Conservation (phyloP, 495 filamentous ascomycete species). For the Delitschia confertaspora region DNA sequence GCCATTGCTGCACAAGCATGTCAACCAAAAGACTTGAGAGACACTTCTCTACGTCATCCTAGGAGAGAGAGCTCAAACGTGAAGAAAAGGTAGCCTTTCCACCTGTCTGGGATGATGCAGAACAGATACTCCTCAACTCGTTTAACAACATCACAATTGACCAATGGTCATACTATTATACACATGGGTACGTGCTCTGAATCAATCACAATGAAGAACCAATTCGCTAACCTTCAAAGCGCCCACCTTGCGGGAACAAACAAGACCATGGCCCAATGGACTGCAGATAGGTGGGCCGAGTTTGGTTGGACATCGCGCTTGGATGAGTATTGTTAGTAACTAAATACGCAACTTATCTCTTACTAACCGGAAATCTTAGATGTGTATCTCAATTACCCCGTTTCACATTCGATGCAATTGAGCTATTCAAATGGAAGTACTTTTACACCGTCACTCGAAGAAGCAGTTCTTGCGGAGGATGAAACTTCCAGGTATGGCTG, state of each 20-base stretch:
- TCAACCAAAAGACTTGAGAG: constrained; percentile 6
- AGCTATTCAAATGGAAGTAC: constrained; percentile 21
- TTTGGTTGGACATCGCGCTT: constrained; percentile 21
- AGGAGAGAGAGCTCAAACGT: too few species aligned
- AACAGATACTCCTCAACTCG: constrained; percentile 22
- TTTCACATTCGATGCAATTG: constrained; percentile 24
- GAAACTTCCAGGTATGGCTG: constrained; percentile 14
- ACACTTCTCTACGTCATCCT: too few species aligned
- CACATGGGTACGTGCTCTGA: too few species aligned
- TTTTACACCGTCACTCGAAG: constrained; percentile 19
- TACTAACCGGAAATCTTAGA: background rate
- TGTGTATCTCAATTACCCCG: constrained; percentile 30
- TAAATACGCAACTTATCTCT: background rate
- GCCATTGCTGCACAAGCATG: constrained; percentile 20
- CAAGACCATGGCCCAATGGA: constrained; percentile 24
- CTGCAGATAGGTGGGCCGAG: constrained; percentile 21
- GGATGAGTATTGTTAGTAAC: constrained; percentile 22
- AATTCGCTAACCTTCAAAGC: constrained; percentile 13
- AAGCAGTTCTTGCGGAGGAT: constrained; percentile 30
- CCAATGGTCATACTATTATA: constrained; percentile 26
- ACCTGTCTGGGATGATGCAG: constrained; percentile 15
- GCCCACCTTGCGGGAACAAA: constrained; percentile 22
- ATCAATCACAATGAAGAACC: too few species aligned
- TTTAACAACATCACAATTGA: constrained; percentile 24
- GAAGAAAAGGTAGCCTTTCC: constrained; percentile 18